Evolutionary conservation across 371 early-diverging fungal genomes (phyloP).

Genomic region (Batkoa obscura): DNA sequence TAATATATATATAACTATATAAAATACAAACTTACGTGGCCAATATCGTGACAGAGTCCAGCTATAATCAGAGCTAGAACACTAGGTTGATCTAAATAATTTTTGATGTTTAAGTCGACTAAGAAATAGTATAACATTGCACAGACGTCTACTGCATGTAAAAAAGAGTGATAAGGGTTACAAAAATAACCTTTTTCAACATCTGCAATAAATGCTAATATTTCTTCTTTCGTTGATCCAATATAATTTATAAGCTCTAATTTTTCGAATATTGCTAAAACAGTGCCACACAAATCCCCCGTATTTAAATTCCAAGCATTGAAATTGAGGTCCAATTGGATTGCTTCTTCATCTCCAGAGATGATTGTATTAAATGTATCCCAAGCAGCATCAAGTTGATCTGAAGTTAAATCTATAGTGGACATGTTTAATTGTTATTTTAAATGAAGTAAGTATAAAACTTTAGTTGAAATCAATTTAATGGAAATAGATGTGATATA

Average conservation of each 20-base stretch:
- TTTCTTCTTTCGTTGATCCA: slow-evolving; percentile 10
- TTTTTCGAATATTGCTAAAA: background rate
- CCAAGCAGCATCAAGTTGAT: background rate
- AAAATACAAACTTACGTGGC: slow-evolving; percentile 46
- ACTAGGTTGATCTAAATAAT: slow-evolving; percentile 42
- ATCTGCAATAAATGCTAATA: slow-evolving; percentile 62
- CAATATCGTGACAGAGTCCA: slow-evolving; percentile 75
- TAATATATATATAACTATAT: background rate
- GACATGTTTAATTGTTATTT: no score
- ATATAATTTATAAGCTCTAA: background rate
- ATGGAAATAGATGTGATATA: no score
- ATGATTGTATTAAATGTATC: background rate
- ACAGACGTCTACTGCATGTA: slow-evolving; percentile 74
- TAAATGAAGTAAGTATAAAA: no score
- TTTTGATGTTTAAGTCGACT: slow-evolving; percentile 30
- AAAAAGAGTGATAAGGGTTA: slow-evolving; percentile 77
- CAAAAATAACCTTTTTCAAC: slow-evolving; percentile 57
- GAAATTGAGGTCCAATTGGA: background rate
- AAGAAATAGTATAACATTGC: slow-evolving; percentile 58
- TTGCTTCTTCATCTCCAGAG: background rate
- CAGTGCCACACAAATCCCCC: background rate
- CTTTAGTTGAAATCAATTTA: no score
- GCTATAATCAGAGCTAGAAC: slow-evolving; percentile 53
- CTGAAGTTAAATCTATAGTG: background rate
- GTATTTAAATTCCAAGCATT: slow-evolving; percentile 4